These are phyloP conservation scores for Begonia fuchsioides DNA, from an alignment of 306 rosid genomes.

Conservation along the genomic window DNA sequence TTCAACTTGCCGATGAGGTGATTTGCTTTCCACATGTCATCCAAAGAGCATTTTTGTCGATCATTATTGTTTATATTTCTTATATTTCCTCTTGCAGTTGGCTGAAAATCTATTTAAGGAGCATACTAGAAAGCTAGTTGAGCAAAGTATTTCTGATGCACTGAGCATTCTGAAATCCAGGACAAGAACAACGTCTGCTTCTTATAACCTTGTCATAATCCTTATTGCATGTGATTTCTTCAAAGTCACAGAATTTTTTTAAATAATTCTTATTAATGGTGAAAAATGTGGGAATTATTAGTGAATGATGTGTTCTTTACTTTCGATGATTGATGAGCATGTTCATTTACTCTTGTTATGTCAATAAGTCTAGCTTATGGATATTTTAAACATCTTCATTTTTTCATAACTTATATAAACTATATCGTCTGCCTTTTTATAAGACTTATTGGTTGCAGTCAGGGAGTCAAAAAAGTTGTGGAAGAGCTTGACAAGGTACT, in stretches of 20 bases:
- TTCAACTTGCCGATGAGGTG: conserved; percentile 81
- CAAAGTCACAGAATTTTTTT: neutral
- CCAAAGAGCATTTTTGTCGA: neutral
- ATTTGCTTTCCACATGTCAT: conserved; percentile 11
- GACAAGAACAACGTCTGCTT: conserved; percentile 63
- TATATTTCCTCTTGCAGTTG: conserved; percentile 37
- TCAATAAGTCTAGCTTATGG: too few species aligned
- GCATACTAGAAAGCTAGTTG: conserved; percentile 64
- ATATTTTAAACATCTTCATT: too few species aligned
- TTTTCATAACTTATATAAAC: too few species aligned
- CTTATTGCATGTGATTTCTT: conserved; percentile 2
- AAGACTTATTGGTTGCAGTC: conserved; percentile 34
- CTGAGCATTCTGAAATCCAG: conserved; percentile 56
- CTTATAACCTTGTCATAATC: neutral
- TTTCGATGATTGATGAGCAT: too few species aligned
- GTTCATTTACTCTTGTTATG: too few species aligned
- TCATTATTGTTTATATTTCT: conserved; percentile 11
- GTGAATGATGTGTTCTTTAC: too few species aligned
- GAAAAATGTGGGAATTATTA: too few species aligned
- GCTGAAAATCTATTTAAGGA: conserved; percentile 71
- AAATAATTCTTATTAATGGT: neutral
- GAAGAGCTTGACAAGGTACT: conserved; percentile 58
- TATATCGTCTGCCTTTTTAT: conserved; percentile 14
- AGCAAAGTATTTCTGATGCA: conserved; percentile 61
- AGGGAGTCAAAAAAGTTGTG: conserved; percentile 44